Evolutionary conservation across 805 yeast genomes (phyloP), one percentile per base, ranked within the genome.

Genomic region (Yamadazyma philogaea): DNA sequence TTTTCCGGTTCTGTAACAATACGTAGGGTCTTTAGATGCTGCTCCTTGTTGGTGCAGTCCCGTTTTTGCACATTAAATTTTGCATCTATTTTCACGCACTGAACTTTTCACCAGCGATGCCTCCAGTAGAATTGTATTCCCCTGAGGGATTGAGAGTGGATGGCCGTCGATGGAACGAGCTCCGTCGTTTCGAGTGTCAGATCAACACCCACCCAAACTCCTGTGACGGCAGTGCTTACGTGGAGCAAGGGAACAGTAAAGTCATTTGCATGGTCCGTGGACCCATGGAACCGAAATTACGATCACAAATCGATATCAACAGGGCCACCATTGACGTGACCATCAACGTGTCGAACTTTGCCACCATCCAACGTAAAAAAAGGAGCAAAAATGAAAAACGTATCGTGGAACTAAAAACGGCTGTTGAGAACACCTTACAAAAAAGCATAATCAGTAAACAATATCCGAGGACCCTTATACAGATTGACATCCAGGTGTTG

Each of bases 121-220:
- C 83, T 32, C 72, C 86, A 42, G 64, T 81, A 53, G 99, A 93
- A 69, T 64, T 93, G 34, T 91, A 87, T 59, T 90, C 97, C 0
- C 96, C 96, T 6, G 98, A 93, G 64, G 99, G 99, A 4, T 74
- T 93, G 36, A 74, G 99, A 50, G 70, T 84, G 11, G 98, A 93
- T 60, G 99, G 99, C 1, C 79, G 99, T 54, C 75, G 99, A 48
- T 89, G 93, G 89, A 88, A 91, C 55, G 99, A 93, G 61, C 73
- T 90, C 34, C 81, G 98, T 38, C 75, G 82, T 22, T 87, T 93
- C 55, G 79, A 78, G 30, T 86, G 96, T 57, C 77, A 80, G 15
- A 80, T 87, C 41, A 88, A 88, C 56, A 89, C 98, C 1, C 97
- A 90, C 55, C 88, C 96, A 5, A 79, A 75, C 52, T 77, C 90